A percentile compares a stretch with the other conserved stretches of the same genome.
These are phyloP conservation scores for Taxawa tesnikishii DNA, from an alignment of 2,329 filamentous ascomycete species.

Conservation along the genomic window DNA sequence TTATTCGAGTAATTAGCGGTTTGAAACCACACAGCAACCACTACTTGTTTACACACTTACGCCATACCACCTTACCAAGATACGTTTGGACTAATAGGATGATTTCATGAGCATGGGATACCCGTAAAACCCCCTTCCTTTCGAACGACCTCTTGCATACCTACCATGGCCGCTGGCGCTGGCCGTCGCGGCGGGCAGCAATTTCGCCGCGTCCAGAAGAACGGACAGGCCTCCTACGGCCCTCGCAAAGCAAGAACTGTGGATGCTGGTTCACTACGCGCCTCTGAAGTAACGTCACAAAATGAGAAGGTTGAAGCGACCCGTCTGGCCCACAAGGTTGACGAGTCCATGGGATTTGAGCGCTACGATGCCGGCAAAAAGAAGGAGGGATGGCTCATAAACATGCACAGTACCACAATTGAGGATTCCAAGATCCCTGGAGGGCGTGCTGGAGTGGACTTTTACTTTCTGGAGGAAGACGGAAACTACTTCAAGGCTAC, in stretches of 20 bases:
- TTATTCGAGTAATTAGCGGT: too few species aligned
- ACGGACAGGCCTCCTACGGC: conserved; percentile 35
- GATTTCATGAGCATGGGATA: too few species aligned
- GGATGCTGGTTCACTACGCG: conserved; percentile 58
- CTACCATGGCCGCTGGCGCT: conserved; percentile 28
- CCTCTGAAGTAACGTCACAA: conserved; percentile 74
- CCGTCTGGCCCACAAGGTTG: conserved; percentile 73
- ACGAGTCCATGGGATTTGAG: conserved; percentile 88
- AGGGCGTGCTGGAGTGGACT: conserved; percentile 83
- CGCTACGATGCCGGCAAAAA: conserved; percentile 82
- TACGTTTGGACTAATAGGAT: too few species aligned
- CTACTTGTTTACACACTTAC: too few species aligned
- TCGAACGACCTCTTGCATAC: too few species aligned
- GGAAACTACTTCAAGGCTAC: conserved; percentile 90
- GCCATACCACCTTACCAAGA: too few species aligned
- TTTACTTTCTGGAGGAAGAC: conserved; percentile 90
- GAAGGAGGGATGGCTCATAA: conserved; percentile 85
- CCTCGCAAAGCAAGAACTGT: conserved; percentile 60
- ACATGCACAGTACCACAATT: conserved; percentile 80
- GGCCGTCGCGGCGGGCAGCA: conserved; percentile 32
- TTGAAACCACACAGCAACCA: too few species aligned
- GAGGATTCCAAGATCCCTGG: conserved; percentile 73
- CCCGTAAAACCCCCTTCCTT: too few species aligned
- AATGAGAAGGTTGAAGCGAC: conserved; percentile 88
- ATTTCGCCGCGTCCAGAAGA: conserved; percentile 30